Evolutionary conservation across 345 rosid species (phyloP), one percentile per base, ranked within the genome.

Genomic region (Pistacia vera): DNA sequence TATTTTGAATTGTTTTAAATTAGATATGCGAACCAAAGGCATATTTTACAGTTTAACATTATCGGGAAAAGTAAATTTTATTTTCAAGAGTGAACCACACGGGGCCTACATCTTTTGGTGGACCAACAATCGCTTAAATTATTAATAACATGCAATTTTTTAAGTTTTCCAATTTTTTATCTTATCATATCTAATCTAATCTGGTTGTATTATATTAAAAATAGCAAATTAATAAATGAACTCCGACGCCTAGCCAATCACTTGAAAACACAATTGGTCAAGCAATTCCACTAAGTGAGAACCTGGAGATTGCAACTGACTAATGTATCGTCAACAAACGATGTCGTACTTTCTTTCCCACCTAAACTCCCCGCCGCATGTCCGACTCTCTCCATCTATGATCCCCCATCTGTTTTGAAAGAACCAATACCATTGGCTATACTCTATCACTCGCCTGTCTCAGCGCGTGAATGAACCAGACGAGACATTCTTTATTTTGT

Each of bases 251-350:
- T 8, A 17, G 5, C 58, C 22, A 64, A 51, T 44, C n/a, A 8
- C 12, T 18, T 3, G 44, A 5, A 12, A 36, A 16, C 72, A 68
- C 59, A 41, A 7, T 12, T 4, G 44, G 44, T 30, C 59, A 52
- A 28, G 16, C 59, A 16, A 28, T 9, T 38, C 20, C 70, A 30
- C 44, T 4, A 55, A n/a, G 22, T 16, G 73, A 75, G 80, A 72
- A 75, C 80, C 60, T 33, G 78, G 62, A 58, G 57, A 68, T 41
- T 11, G 72, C 70, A 71, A 22, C 71, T 55, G 41, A 25, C 58
- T 51, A 59, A 44, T 65, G 63, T 12, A 3, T 69, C 20, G 5
- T 16, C 1, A 22, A 12, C 67, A 61, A n/a, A 73, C 72, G 63
- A 8, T 30, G 65, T 16, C 81, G 78, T 73, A 41, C 36, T 0